phyloP scores from a whole-genome alignment of 352 stramenopile genomes.

The Phytophthora pisi region DNA sequence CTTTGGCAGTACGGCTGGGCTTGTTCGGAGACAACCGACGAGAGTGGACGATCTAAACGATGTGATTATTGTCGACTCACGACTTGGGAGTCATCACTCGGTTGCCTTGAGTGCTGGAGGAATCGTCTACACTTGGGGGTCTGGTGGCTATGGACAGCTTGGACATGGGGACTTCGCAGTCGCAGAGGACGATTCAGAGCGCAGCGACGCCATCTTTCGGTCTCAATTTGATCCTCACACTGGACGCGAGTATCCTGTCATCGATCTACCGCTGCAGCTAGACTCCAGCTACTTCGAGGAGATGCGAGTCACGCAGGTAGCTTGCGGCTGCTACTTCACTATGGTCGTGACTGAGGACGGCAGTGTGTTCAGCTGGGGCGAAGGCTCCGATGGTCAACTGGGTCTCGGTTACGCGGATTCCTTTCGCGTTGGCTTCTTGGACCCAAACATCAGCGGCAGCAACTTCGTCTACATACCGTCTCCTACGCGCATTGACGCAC shows the following conservation, averaged over 20 bases:
- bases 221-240: conserved; percentile 73
- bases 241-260: conserved; percentile 64
- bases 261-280: conserved; percentile 72
- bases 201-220: conserved; percentile 64
- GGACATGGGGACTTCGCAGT: conserved; percentile 68
- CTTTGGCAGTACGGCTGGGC: conserved; percentile 15
- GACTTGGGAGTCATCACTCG: conserved; percentile 68
- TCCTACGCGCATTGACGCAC: conserved; percentile 55
- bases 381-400: conserved; percentile 77
- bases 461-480: conserved; percentile 81
- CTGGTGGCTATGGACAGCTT: conserved; percentile 69
- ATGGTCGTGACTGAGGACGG: conserved; percentile 74
- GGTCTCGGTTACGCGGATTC: conserved; percentile 66
- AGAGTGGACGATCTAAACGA: conserved; percentile 74
- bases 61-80: conserved; percentile 49
- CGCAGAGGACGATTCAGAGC: conserved; percentile 20
- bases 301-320: conserved; percentile 71
- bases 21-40: conserved; percentile 46
- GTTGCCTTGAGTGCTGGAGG: conserved; percentile 66
- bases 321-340: conserved; percentile 79
- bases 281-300: conserved; percentile 78
- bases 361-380: conserved; percentile 73
- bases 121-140: conserved; percentile 74
- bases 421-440: conserved; percentile 72
- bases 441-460: conserved; percentile 71